These are phyloP conservation scores for Nigrograna mackinnonii DNA, from an alignment of 2,329 filamentous ascomycete genomes.

Conservation along the genomic window DNA sequence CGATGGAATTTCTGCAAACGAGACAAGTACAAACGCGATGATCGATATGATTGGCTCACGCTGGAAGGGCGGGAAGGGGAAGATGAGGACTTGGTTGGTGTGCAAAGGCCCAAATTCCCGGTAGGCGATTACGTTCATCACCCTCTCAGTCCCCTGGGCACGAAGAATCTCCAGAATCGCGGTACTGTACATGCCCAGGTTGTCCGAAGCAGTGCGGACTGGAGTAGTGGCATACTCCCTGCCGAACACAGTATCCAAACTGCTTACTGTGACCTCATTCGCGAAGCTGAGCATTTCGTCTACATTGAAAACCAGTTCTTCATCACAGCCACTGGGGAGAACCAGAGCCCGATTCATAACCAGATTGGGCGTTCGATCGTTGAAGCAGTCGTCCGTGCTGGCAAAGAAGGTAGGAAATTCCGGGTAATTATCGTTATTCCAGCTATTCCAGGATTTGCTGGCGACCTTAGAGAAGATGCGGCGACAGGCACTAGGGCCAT, in stretches of 20 bases:
- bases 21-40: conserved; percentile 94
- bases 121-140: conserved; percentile 87
- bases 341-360: conserved; percentile 85
- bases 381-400: conserved; percentile 81
- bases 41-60: conserved; percentile 81
- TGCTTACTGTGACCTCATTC: conserved; percentile 82
- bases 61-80: conserved; percentile 75
- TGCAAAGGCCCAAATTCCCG: conserved; percentile 86
- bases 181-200: conserved; percentile 83
- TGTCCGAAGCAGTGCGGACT: conserved; percentile 88
- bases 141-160: conserved; percentile 70
- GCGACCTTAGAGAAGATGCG: conserved; percentile 81
- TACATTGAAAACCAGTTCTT: conserved; percentile 99
- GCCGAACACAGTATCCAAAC: conserved; percentile 86
- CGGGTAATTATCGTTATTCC: conserved; percentile 89
- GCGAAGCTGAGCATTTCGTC: conserved; percentile 86
- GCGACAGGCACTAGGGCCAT: conserved; percentile 85
- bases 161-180: conserved; percentile 61
- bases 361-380: conserved; percentile 87
- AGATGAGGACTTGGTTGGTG: conserved; percentile 83
- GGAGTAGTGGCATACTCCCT: conserved; percentile 84
- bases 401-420: conserved; percentile 84
- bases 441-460: conserved; percentile 90
- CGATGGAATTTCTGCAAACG: conserved; percentile 97
- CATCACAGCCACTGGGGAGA: conserved; percentile 80